Base-by-base conservation (phyloP, 208 protist genomes). In the Plasmodiophora brassicae region DNA sequence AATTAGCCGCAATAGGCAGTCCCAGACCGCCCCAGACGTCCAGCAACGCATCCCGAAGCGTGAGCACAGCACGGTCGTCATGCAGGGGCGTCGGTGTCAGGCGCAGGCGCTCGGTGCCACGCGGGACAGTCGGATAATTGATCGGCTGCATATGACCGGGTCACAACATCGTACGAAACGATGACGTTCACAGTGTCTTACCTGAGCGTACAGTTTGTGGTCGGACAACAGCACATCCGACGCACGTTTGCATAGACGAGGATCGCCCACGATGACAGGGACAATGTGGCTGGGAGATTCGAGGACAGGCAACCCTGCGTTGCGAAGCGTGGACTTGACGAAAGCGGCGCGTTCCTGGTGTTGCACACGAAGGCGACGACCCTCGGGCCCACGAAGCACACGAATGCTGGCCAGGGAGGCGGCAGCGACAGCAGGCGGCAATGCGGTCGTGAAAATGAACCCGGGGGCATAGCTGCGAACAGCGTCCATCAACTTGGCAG, bases 371-470 rank as follows among this genome's bases (percentile, higher is more conserved):
- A 78, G n/a, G 5, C 10, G 20, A 32, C 65, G 65, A 44, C 65
- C 65, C 5, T 78, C 65, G n/a, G 10, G 32, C 32, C 65, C 41
- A 38, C 65, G 65, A 38, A 86, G 71, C 92, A 88, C 35, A 5
- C 71, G 32, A 8, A 93, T 91, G 39, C 88, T 90, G 0, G 91
- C 91, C 1, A 90, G 88, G 43, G 97, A 95, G 1, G 93, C 94
- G 0, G 96, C 96, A 0, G 93, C 92, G 46, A 98, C 93, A 1
- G 92, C 86, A 0, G 95, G 95, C 46, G 95, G 94, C 14, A 96
- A 45, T 25, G 94, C 94, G 0, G 95, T 96, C 36, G 95, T 96
- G 87, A 96, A 96, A 86, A 96, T 96, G 90, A 96, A 96, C 20
- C 95, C 95, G 10, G 94, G 91, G 5, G 92, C 93, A 35, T 94